Evolutionary conservation across 2,329 filamentous ascomycete genomes (phyloP).

Genomic region (Lachnellula hyalina): DNA sequence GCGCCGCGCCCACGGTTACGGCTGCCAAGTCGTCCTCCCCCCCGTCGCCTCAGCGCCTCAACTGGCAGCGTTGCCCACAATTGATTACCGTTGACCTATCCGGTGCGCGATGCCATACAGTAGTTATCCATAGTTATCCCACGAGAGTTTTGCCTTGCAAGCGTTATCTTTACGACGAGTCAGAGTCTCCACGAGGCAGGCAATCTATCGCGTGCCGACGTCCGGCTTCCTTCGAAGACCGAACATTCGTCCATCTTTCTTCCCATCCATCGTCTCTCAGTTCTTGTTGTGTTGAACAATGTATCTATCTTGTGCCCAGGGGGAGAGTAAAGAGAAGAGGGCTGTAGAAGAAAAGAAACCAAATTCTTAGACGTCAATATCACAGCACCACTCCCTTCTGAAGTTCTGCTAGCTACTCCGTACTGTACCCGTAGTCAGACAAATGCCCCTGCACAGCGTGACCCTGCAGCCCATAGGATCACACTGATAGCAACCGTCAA

Average conservation of each 20-base stretch:
- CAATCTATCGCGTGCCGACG: conserved; percentile 1
- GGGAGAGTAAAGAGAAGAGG: too few species aligned
- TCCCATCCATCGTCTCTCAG: not conserved
- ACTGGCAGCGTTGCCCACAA: conserved; percentile 1
- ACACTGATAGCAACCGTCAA: conserved; percentile 1
- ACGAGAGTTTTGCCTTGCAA: not conserved
- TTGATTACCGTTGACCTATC: conserved; percentile 3
- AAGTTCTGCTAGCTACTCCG: too few species aligned
- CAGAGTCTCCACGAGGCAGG: not conserved
- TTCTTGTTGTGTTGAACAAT: not conserved
- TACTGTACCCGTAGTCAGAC: too few species aligned
- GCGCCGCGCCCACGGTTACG: too few species aligned
- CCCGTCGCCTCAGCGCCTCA: not conserved
- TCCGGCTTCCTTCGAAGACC: not conserved
- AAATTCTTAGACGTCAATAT: not conserved
- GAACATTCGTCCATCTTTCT: not conserved
- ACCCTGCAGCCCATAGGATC: not conserved
- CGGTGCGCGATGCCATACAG: not conserved
- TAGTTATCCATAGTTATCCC: not conserved
- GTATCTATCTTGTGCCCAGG: too few species aligned
- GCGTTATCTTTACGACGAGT: conserved; percentile 1
- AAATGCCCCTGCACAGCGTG: not conserved
- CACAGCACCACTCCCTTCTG: not conserved
- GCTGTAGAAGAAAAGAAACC: too few species aligned
- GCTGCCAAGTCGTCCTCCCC: not conserved